Conservation (phyloP, 2,329 filamentous ascomycete genomes). For the Colletotrichum euphorbiae region DNA sequence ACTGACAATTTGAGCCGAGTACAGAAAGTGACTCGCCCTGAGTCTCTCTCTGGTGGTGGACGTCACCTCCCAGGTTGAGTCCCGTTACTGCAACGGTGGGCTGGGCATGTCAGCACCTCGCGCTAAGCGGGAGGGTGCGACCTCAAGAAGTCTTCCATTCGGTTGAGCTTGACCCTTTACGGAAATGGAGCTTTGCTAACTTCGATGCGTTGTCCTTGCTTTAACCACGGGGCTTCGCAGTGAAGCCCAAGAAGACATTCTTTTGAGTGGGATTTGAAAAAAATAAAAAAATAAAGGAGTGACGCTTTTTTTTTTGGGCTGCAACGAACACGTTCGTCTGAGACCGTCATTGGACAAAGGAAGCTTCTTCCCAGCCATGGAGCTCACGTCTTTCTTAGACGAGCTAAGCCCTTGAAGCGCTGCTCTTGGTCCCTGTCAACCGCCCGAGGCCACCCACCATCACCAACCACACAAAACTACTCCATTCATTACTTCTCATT, state of each 20-base stretch:
- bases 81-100: background rate
- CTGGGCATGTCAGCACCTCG: background rate
- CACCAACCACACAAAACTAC: slow-evolving; percentile 13
- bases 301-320: slow-evolving; percentile 7
- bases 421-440: background rate
- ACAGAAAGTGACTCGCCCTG: too few species aligned
- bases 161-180: background rate
- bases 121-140: slow-evolving; percentile 1
- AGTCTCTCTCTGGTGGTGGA: too few species aligned
- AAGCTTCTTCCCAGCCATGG: background rate
- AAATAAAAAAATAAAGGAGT: too few species aligned
- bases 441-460: slow-evolving; percentile 30
- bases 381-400: background rate
- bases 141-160: background rate
- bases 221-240: too few species aligned
- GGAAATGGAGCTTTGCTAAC: slow-evolving; percentile 18
- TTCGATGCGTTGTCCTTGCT: slow-evolving; percentile 28
- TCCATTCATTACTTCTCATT: slow-evolving; percentile 10
- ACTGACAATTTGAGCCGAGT: too few species aligned
- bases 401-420: slow-evolving; percentile 15
- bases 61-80: too few species aligned
- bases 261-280: too few species aligned
- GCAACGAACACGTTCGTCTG: slow-evolving; percentile 18
- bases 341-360: background rate
- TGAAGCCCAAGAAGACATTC: too few species aligned